These are phyloP conservation scores for Colletotrichum sp. DNA, from an alignment of 2,329 filamentous ascomycete species.

Conservation along the genomic window DNA sequence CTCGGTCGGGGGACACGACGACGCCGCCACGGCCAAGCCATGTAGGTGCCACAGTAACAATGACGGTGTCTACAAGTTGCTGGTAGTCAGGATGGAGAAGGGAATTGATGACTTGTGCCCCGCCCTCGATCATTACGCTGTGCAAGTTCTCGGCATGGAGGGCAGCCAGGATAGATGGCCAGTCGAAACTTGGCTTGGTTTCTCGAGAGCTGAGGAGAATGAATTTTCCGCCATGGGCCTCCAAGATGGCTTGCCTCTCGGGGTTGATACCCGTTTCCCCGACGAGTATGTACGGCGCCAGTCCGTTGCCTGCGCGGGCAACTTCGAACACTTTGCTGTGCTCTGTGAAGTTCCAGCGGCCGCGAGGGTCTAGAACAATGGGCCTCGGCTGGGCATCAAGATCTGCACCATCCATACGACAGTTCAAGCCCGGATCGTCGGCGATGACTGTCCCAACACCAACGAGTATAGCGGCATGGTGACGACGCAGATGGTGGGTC, in stretches of 20 bases:
- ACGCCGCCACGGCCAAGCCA: slow-evolving; percentile 90
- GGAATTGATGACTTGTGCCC: slow-evolving; percentile 81
- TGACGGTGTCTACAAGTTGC: slow-evolving; percentile 74
- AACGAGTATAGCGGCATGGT: slow-evolving; percentile 84
- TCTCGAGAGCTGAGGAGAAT: slow-evolving; percentile 38
- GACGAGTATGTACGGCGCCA: slow-evolving; percentile 76
- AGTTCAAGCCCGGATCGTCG: slow-evolving; percentile 87
- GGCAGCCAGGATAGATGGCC: slow-evolving; percentile 66
- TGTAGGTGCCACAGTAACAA: slow-evolving; percentile 87
- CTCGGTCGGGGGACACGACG: slow-evolving; percentile 72
- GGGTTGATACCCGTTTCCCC: slow-evolving; percentile 45
- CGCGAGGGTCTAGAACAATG: slow-evolving; percentile 79
- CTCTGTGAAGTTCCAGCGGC: slow-evolving; percentile 70
- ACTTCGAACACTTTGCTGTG: slow-evolving; percentile 71
- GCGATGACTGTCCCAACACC: slow-evolving; percentile 84
- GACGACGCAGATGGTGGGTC: slow-evolving; percentile 87
- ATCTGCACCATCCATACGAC: slow-evolving; percentile 69
- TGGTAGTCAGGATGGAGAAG: slow-evolving; percentile 69
- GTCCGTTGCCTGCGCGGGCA: slow-evolving; percentile 68
- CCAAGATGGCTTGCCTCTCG: slow-evolving; percentile 46
- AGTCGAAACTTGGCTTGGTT: slow-evolving; percentile 56
- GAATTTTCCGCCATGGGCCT: slow-evolving; percentile 58
- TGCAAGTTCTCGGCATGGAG: slow-evolving; percentile 65
- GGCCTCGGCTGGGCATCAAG: slow-evolving; percentile 73
- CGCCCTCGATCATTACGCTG: slow-evolving; percentile 94